Percentiles rank a stretch among this genome's conserved stretches.
Conservation (phyloP, 345 rosid genomes). For the Populus deltoides region DNA sequence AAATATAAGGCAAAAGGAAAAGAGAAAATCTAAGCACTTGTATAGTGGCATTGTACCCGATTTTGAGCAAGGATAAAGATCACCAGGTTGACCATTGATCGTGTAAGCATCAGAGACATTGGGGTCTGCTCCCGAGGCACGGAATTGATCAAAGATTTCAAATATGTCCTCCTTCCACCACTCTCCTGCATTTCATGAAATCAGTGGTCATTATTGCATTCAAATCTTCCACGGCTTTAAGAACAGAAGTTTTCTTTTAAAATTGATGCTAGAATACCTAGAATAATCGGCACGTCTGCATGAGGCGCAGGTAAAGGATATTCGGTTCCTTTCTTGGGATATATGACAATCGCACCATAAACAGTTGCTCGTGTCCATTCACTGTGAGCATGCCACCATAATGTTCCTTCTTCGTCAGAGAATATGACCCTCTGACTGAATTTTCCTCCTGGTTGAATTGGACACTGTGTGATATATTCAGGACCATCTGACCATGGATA, state of each 20-base stretch:
- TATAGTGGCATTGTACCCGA: constrained; percentile 1
- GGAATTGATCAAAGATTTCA: constrained; percentile 12
- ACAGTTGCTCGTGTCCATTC: constrained; percentile 40
- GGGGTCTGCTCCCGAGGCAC: constrained; percentile 25
- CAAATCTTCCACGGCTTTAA: background rate
- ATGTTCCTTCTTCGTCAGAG: constrained; percentile 30
- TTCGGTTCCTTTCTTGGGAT: constrained; percentile 2
- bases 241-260: too few relatives aligned
- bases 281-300: background rate
- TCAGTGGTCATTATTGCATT: background rate
- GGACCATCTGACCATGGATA: constrained; percentile 50
- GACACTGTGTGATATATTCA: constrained; percentile 42
- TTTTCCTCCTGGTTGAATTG: constrained; percentile 22
- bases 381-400: constrained; percentile 49
- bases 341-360: constrained; percentile 35
- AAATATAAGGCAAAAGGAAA: background rate
- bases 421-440: constrained; percentile 27
- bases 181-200: constrained; percentile 1
- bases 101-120: constrained; percentile 47
- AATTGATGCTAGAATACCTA: constrained; percentile 4
- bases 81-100: constrained; percentile 51
- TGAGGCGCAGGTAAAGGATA: constrained; percentile 30
- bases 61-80: constrained; percentile 36
- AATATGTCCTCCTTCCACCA: constrained; percentile 47
- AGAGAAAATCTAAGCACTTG: background rate